Conservation (phyloP, 345 rosid genomes). For the Pistacia atlantica region DNA sequence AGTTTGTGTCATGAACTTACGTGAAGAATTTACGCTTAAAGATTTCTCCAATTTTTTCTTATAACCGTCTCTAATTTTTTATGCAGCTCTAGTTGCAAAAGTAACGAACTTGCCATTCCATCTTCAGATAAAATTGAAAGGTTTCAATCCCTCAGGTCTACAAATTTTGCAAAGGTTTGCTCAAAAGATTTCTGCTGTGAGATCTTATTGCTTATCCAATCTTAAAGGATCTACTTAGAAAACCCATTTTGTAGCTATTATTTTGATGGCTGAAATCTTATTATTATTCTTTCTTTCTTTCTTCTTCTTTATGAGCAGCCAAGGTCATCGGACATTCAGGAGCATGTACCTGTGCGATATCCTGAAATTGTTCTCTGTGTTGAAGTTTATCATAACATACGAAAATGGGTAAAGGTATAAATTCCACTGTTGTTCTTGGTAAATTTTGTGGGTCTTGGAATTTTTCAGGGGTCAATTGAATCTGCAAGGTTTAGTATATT, state of each 20-base stretch:
- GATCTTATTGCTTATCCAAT: not conserved
- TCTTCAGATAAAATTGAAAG: constrained; percentile 43
- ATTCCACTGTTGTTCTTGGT: not conserved
- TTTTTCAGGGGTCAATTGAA: not conserved
- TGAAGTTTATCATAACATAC: constrained; percentile 61
- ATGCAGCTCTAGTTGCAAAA: constrained; percentile 40
- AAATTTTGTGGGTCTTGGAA: not conserved
- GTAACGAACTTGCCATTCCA: constrained; percentile 27
- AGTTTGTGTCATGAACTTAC: constrained; percentile 40
- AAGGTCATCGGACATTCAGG: constrained; percentile 45
- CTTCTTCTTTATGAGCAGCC: constrained; percentile 30
- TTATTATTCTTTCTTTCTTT: not conserved
- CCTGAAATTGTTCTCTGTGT: constrained; percentile 74
- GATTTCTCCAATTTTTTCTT: constrained; percentile 13
- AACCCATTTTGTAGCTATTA: not conserved
- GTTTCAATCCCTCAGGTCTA: constrained; percentile 56
- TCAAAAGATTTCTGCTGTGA: constrained; percentile 5
- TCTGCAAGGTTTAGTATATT: not conserved
- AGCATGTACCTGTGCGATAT: constrained; percentile 34
- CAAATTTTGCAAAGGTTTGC: constrained; percentile 52
- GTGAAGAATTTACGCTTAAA: not conserved
- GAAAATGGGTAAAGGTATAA: constrained; percentile 55
- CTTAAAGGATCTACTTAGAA: not conserved
- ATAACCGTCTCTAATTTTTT: constrained; percentile 23
- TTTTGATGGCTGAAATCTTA: not conserved